Evolutionary conservation across 2,329 filamentous ascomycete genomes (phyloP), one percentile per base, ranked within the genome.

Genomic region (Podosphaera fusca): DNA sequence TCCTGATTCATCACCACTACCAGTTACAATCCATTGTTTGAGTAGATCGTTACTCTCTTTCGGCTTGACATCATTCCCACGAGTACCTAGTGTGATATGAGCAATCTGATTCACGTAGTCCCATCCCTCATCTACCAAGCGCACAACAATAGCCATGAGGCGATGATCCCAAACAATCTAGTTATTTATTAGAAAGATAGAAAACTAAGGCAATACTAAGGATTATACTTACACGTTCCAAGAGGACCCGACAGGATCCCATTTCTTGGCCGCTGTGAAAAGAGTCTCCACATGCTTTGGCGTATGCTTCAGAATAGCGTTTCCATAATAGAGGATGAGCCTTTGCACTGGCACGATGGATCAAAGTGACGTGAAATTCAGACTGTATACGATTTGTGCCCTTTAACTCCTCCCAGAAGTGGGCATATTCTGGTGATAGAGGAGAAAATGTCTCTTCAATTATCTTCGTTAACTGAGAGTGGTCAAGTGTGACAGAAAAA

Each of bases 301-400:
- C 55, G 63, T 85, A 79, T 0, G 85, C 69, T n/a, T 75, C 71
- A 4, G 67, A 68, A 63, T 95, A 90, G 57, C 75, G 77, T 56
- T 82, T 71, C 92, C 92, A 98, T 56, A 90, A 73, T 7, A 82
- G 77, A 0, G 81, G 76, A 61, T 82, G 70, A 35, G 82, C 70
- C 46, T 74, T 73, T 8, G 79, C 72, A 2, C 72, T 73, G 9
- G 82, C 80, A 52, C 83, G 82, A 69, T 98, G 92, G 68, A 95
- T 87, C 45, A 98, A 77, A 0, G 92, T 98, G 58, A 98, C 86
- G 67, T 98, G 92, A 68, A 96, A 98, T 46, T 81, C 76, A n/a
- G 76, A 67, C 69, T 96, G 90, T 4, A 96, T 71, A 57, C 92
- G 85, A 29, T 82, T 77, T 2, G 75, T 77, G 62, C 84, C 76